phyloP scores from a whole-genome alignment of 345 rosid species.

The Populus tremula region DNA sequence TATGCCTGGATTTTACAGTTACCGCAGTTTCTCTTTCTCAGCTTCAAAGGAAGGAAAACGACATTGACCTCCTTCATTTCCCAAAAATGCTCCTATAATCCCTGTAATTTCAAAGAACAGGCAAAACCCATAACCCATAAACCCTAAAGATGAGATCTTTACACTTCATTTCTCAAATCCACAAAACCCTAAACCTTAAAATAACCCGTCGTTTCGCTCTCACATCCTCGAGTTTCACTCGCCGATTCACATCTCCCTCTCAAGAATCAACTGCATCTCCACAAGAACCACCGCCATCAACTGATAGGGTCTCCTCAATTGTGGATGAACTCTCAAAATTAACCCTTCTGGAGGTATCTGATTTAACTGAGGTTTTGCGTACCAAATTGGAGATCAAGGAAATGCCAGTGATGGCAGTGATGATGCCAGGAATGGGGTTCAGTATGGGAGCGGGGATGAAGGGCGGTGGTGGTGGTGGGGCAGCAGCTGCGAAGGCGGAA shows the following conservation, averaged over 20 bases:
- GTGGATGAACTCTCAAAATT: constrained; percentile 66
- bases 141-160: constrained; percentile 41
- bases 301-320: constrained; percentile 51
- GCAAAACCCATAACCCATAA: not conserved
- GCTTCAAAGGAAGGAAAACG: not conserved
- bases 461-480: constrained; percentile 25
- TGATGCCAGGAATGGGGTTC: constrained; percentile 90
- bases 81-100: not conserved
- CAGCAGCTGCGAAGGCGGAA: constrained; percentile 38
- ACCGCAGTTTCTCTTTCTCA: not conserved
- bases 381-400: constrained; percentile 55
- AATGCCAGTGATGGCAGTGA: constrained; percentile 78
- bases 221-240: not conserved
- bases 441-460: constrained; percentile 36
- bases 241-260: constrained; percentile 14
- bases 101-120: not conserved
- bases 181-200: constrained; percentile 16
- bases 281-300: constrained; percentile 9
- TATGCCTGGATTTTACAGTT: not conserved
- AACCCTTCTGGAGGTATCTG: constrained; percentile 71
- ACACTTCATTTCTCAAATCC: constrained; percentile 37
- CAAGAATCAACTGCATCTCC: constrained; percentile 1
- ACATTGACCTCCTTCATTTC: not conserved
- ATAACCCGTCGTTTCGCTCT: not conserved
- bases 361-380: constrained; percentile 65